phyloP scores from a whole-genome alignment of 2,329 filamentous ascomycete species.

The Rhynchosporium agropyri region DNA sequence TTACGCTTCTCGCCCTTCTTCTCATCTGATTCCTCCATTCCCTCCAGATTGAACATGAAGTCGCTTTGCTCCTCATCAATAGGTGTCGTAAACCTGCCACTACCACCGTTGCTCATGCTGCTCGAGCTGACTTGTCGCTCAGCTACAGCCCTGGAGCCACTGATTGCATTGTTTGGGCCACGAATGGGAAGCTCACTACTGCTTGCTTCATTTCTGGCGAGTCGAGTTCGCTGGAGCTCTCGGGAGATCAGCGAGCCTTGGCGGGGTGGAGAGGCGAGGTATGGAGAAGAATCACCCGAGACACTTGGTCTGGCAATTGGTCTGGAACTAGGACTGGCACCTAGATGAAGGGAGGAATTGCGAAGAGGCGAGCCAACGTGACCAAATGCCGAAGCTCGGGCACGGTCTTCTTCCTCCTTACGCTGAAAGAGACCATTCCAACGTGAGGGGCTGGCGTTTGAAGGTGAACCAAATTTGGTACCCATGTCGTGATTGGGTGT shows the following conservation, averaged over 20 bases:
- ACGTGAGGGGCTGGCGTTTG: constrained; percentile 59
- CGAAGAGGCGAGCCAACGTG: constrained; percentile 68
- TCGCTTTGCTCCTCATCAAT: constrained; percentile 67
- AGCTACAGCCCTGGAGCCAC: constrained; percentile 46
- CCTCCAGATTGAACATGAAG: constrained; percentile 69
- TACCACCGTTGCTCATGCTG: constrained; percentile 49
- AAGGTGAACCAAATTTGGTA: constrained; percentile 63
- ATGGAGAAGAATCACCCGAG: constrained; percentile 40
- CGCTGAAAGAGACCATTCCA: constrained; percentile 65
- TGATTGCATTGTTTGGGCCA: constrained; percentile 47
- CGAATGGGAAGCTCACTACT: constrained; percentile 51
- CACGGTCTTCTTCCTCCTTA: constrained; percentile 51
- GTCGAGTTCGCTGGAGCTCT: constrained; percentile 62
- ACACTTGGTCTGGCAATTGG: constrained; percentile 45
- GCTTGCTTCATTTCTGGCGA: constrained; percentile 48
- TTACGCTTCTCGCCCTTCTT: constrained; percentile 49
- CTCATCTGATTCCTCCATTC: constrained; percentile 61
- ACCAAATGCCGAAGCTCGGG: constrained; percentile 59
- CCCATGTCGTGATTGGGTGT: constrained; percentile 46
- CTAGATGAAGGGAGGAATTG: constrained; percentile 62
- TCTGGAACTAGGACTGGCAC: constrained; percentile 47
- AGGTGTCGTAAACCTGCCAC: constrained; percentile 62
- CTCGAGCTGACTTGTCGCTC: constrained; percentile 63
- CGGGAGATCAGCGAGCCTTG: constrained; percentile 54
- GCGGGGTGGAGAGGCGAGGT: constrained; percentile 41